These are phyloP conservation scores for Aspergillus hancockii DNA, from an alignment of 495 filamentous ascomycete genomes.

Conservation along the genomic window DNA sequence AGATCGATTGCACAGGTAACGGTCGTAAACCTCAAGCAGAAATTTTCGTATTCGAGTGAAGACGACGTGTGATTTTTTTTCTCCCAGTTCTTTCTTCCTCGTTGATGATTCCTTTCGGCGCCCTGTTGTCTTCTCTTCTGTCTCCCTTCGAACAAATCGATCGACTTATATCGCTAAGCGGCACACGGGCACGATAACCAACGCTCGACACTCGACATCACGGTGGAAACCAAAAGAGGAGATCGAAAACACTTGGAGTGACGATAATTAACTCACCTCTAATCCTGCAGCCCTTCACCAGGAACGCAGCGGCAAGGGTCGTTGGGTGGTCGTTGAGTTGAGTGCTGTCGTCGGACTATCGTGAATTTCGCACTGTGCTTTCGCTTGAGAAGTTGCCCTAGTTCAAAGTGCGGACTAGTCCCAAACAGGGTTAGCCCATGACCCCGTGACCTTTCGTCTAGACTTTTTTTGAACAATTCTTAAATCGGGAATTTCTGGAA, in stretches of 20 bases:
- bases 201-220: constrained; percentile 20
- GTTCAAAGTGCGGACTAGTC: constrained; percentile 31
- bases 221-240: constrained; percentile 26
- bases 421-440: constrained; percentile 13
- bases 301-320: constrained; percentile 47
- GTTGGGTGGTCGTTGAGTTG: constrained; percentile 46
- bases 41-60: not conserved
- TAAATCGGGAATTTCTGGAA: not conserved
- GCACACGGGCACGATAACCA: constrained; percentile 16
- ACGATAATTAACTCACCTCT: constrained; percentile 45
- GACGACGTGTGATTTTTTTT: not conserved
- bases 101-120: not conserved
- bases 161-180: constrained; percentile 4
- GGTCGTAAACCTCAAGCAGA: constrained; percentile 7
- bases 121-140: not conserved
- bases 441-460: constrained; percentile 19
- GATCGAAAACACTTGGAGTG: constrained; percentile 17
- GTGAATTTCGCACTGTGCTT: constrained; percentile 51
- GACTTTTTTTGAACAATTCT: constrained; percentile 7
- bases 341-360: constrained; percentile 42
- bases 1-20: constrained; percentile 6
- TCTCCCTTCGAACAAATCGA: constrained; percentile 1
- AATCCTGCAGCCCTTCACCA: constrained; percentile 52
- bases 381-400: constrained; percentile 50
- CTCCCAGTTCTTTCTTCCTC: not conserved